These are phyloP conservation scores for Glarea lozoyensis DNA, from an alignment of 495 filamentous ascomycete genomes.

Conservation along the genomic window DNA sequence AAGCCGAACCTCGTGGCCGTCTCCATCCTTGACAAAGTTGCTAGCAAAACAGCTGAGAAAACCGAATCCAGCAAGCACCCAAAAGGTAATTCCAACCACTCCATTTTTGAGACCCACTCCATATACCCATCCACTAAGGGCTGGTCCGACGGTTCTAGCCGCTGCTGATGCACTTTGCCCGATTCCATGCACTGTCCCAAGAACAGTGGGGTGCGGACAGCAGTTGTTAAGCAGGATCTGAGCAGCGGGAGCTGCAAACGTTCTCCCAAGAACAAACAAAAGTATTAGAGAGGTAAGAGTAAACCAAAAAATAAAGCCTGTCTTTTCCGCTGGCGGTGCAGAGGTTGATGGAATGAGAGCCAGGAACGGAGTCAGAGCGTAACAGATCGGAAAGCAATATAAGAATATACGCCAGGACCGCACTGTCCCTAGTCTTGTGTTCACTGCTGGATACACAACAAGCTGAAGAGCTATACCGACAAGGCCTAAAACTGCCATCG, in stretches of 20 bases:
- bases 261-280: constrained; percentile 69
- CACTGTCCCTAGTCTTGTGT: constrained; percentile 57
- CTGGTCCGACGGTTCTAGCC: constrained; percentile 66
- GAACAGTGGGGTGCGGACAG: constrained; percentile 68
- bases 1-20: constrained; percentile 60
- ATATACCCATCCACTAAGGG: constrained; percentile 62
- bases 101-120: constrained; percentile 61
- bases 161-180: constrained; percentile 65
- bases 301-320: constrained; percentile 57
- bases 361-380: constrained; percentile 63
- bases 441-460: constrained; percentile 63
- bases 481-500: constrained; percentile 67
- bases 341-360: constrained; percentile 55
- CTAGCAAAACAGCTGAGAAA: constrained; percentile 51
- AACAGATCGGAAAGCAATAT: constrained; percentile 64
- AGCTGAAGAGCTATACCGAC: constrained; percentile 74
- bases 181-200: constrained; percentile 76
- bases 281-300: constrained; percentile 59
- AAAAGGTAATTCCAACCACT: constrained; percentile 70
- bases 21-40: constrained; percentile 62
- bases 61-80: constrained; percentile 58
- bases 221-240: constrained; percentile 80
- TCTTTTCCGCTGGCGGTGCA: constrained; percentile 52
- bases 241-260: constrained; percentile 69
- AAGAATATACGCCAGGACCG: constrained; percentile 61